Percentiles rank a stretch among this genome's conserved stretches.
Conservation (phyloP, 441 rosid genomes). For the Erodium texanum region DNA sequence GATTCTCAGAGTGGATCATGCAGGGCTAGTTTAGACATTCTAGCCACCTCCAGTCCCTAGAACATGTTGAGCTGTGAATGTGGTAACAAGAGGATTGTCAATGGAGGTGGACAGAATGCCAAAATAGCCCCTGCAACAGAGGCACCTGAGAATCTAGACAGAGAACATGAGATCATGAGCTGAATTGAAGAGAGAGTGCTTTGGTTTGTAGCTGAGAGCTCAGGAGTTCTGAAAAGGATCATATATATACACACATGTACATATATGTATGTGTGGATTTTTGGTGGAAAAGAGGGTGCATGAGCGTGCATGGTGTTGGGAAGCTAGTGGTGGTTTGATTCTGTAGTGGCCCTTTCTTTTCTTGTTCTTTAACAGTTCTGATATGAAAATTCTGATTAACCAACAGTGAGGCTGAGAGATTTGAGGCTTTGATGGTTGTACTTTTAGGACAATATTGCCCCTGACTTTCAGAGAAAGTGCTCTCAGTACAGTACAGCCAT, state of each 20-base stretch:
- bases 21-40: conserved; percentile 29
- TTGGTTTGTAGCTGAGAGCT: background rate
- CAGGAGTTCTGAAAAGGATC: background rate
- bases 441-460: background rate
- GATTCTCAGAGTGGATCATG: conserved; percentile 12
- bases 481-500: conserved; percentile 3
- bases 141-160: conserved; percentile 24
- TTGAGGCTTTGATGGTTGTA: conserved; percentile 2
- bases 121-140: conserved; percentile 36
- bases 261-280: conserved; percentile 2
- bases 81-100: too few relatives aligned
- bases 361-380: background rate
- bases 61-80: background rate
- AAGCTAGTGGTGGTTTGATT: conserved; percentile 1
- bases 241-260: background rate
- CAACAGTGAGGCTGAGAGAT: background rate
- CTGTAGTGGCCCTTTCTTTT: too few relatives aligned
- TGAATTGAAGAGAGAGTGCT: background rate
- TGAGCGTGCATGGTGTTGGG: conserved; percentile 29
- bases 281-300: conserved; percentile 19
- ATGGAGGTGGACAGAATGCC: conserved; percentile 59
- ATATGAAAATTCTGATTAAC: background rate
- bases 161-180: background rate
- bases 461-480: background rate
- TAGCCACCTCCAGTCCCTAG: conserved; percentile 26